Percentiles rank a stretch among this genome's conserved stretches.
These are phyloP conservation scores for Candida insectalens DNA, from an alignment of 805 yeast genomes.

Conservation along the genomic window DNA sequence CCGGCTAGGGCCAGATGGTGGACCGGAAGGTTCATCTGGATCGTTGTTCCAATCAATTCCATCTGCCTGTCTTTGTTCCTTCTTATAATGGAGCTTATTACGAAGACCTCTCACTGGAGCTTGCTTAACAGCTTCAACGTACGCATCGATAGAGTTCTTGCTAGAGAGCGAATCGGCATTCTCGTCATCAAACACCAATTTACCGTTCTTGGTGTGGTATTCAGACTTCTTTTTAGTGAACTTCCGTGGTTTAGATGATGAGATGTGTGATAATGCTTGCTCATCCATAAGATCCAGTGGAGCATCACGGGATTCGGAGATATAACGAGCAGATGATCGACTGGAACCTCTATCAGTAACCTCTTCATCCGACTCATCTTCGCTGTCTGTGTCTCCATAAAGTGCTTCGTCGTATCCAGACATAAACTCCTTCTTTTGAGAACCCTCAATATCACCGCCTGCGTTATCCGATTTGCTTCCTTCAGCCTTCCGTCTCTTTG, in stretches of 20 bases:
- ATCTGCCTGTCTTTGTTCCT: constrained; percentile 35
- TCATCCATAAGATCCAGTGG: constrained; percentile 89
- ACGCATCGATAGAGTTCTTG: constrained; percentile 72
- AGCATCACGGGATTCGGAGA: constrained; percentile 58
- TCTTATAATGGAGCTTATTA: constrained; percentile 79
- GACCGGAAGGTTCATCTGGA: constrained; percentile 17
- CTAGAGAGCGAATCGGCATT: constrained; percentile 37
- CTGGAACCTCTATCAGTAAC: constrained; percentile 18
- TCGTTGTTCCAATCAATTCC: constrained; percentile 40
- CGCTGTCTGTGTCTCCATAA: constrained; percentile 64
- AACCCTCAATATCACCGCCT: constrained; percentile 7
- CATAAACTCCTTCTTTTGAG: constrained; percentile 11
- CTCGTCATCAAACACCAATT: constrained; percentile 46
- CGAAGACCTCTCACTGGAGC: constrained; percentile 93
- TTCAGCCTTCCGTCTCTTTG: constrained; percentile 57
- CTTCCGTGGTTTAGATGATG: constrained; percentile 75
- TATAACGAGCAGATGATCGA: constrained; percentile 44
- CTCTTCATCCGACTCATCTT: constrained; percentile 35
- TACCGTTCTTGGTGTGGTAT: constrained; percentile 54
- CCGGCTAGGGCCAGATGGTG: too few relatives aligned
- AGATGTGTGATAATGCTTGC: constrained; percentile 75
- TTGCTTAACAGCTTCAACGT: constrained; percentile 84
- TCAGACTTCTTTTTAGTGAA: constrained; percentile 34
- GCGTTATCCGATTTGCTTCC: constrained; percentile 11
- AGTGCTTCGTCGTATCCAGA: constrained; percentile 75